Evolutionary conservation across 2,329 filamentous ascomycete species (phyloP).

Genomic region (Xylariales sp.): DNA sequence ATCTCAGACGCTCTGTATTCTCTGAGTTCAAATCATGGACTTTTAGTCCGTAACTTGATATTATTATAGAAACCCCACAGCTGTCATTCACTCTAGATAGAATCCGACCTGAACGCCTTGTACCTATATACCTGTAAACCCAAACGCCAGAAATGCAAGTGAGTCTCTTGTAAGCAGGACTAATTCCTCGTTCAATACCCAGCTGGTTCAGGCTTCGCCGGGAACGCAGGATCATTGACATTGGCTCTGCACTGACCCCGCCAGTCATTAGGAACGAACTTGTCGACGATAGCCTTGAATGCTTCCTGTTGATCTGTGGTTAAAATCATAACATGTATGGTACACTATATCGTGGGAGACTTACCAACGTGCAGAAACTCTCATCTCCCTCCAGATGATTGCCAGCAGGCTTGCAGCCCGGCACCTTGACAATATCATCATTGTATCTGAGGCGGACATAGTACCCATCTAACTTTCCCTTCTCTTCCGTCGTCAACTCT

Average conservation of each 20-base stretch:
- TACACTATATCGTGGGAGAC: slow-evolving; percentile 20
- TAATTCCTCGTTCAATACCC: too few species aligned
- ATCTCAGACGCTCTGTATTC: too few species aligned
- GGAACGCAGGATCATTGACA: slow-evolving; percentile 38
- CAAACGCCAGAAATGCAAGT: too few species aligned
- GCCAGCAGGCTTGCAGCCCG: slow-evolving; percentile 69
- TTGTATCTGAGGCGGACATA: slow-evolving; percentile 92
- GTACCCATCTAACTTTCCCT: slow-evolving; percentile 62
- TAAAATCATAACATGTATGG: slow-evolving; percentile 1
- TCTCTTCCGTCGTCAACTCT: slow-evolving; percentile 54
- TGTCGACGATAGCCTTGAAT: slow-evolving; percentile 90
- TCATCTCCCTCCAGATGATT: slow-evolving; percentile 85
- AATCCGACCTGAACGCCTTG: too few species aligned
- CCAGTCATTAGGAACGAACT: slow-evolving; percentile 82
- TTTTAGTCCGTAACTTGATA: too few species aligned
- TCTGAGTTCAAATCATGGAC: too few species aligned
- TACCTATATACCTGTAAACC: too few species aligned
- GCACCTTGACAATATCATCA: slow-evolving; percentile 73
- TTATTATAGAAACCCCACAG: too few species aligned
- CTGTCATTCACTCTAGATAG: too few species aligned
- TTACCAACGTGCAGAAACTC: slow-evolving; percentile 82
- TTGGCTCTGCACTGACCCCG: slow-evolving; percentile 47
- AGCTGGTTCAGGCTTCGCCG: slow-evolving; percentile 45
- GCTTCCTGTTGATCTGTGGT: slow-evolving; percentile 52
- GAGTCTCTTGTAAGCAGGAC: too few species aligned